Percentiles rank a stretch among this genome's conserved stretches.
Conservation (phyloP, 139 green algal species). For the Mesotaenium endlicherianum region DNA sequence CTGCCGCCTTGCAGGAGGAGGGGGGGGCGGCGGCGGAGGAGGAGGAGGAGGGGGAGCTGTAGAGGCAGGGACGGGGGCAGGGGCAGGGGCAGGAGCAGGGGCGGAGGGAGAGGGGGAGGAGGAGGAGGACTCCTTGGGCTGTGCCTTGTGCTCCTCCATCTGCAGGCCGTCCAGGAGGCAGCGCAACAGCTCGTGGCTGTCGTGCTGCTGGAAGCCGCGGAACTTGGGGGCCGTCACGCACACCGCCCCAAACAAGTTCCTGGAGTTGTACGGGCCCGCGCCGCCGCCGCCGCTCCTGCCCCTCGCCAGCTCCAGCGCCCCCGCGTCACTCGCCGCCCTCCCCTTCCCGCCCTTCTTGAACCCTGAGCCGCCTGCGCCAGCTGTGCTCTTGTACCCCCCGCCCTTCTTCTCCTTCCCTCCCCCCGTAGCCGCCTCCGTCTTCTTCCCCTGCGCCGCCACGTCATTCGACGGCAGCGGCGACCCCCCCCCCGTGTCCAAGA, state of each 20-base stretch:
- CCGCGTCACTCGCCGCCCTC: neutral
- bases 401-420: slow-evolving; percentile 19
- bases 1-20: neutral
- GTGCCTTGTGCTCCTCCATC: too few relatives aligned
- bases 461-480: too few relatives aligned
- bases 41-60: neutral
- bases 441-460: too few relatives aligned
- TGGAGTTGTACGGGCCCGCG: slow-evolving; percentile 63
- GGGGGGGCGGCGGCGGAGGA: neutral
- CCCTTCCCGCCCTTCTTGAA: neutral
- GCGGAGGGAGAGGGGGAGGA: slow-evolving; percentile 12
- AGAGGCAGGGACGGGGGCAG: neutral
- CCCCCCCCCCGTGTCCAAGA: slow-evolving; percentile 11
- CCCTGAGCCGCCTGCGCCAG: neutral
- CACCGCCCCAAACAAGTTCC: slow-evolving; percentile 63
- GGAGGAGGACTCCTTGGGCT: too few relatives aligned
- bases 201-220: slow-evolving; percentile 69
- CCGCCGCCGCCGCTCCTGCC: neutral
- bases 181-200: slow-evolving; percentile 66
- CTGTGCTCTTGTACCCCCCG: neutral
- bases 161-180: slow-evolving; percentile 56
- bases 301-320: neutral
- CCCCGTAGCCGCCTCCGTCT: neutral
- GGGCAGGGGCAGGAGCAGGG: neutral
- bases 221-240: slow-evolving; percentile 62